Percentiles rank a stretch among this genome's conserved stretches.
Conservation (phyloP, 352 stramenopile species). For the Phytophthora meadii region DNA sequence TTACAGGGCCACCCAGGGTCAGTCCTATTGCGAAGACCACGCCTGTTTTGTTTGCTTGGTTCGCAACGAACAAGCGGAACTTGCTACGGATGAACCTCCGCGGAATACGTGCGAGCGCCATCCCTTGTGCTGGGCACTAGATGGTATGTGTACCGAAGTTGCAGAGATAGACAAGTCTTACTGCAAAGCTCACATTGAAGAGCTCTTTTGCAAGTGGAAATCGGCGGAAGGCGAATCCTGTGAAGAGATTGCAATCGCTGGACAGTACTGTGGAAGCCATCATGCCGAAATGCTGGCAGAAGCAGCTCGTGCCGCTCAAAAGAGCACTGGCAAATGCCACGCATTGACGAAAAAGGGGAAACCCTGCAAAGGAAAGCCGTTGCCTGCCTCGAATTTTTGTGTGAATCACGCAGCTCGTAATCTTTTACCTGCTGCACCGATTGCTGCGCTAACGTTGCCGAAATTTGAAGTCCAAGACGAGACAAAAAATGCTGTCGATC, state of each 20-base stretch:
- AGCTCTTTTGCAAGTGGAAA: constrained; percentile 45
- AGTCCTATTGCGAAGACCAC: constrained; percentile 59
- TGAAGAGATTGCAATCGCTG: constrained; percentile 29
- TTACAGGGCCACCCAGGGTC: constrained; percentile 28
- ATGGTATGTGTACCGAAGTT: constrained; percentile 49
- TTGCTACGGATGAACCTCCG: constrained; percentile 50
- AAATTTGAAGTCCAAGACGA: constrained; percentile 8
- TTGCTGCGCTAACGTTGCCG: background rate
- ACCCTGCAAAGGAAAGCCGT: constrained; percentile 37
- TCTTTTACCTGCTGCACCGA: background rate
- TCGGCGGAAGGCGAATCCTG: constrained; percentile 39
- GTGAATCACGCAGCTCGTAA: constrained; percentile 35
- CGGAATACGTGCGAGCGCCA: constrained; percentile 63
- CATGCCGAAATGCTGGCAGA: background rate
- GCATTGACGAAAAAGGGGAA: constrained; percentile 57
- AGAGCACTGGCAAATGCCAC: constrained; percentile 30
- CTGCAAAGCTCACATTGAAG: constrained; percentile 47
- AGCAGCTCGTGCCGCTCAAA: background rate
- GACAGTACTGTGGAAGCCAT: constrained; percentile 48
- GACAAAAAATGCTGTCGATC: background rate
- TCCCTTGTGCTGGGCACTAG: constrained; percentile 54
- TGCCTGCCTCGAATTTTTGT: constrained; percentile 47
- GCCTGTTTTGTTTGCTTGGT: constrained; percentile 67
- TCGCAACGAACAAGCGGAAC: constrained; percentile 13
- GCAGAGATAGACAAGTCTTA: constrained; percentile 41